Percentiles rank a stretch among this genome's conserved stretches.
These are phyloP conservation scores for Camelina neglecta DNA, from an alignment of 345 rosid genomes.

Conservation along the genomic window DNA sequence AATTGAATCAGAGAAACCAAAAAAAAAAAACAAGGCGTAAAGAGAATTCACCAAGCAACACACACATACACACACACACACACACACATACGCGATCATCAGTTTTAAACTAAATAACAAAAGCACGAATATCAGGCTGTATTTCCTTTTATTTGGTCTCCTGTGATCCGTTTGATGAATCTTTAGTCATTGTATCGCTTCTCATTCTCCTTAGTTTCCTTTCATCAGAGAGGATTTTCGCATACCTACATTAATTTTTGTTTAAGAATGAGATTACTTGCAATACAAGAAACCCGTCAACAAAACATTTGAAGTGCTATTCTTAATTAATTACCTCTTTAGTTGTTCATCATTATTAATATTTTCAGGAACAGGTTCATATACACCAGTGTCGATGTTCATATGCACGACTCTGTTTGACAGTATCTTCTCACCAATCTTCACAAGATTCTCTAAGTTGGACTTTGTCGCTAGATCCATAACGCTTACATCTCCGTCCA, in stretches of 20 bases:
- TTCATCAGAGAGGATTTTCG: slow-evolving; percentile 60
- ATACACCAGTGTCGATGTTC: slow-evolving; percentile 57
- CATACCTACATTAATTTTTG: slow-evolving; percentile 46
- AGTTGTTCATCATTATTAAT: slow-evolving; percentile 64
- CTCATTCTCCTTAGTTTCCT: slow-evolving; percentile 44
- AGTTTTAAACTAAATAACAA: not conserved
- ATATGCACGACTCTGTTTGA: slow-evolving; percentile 48
- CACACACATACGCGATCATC: not conserved
- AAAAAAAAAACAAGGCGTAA: not conserved
- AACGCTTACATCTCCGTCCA: slow-evolving; percentile 52
- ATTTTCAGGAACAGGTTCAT: slow-evolving; percentile 55
- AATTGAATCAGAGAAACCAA: not conserved
- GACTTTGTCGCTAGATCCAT: slow-evolving; percentile 55
- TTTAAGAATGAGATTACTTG: not conserved
- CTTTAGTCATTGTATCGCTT: slow-evolving; percentile 17
- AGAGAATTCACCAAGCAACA: not conserved
- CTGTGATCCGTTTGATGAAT: slow-evolving; percentile 16
- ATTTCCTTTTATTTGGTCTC: not conserved
- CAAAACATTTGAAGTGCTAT: not conserved
- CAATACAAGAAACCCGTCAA: not conserved
- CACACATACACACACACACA: not conserved
- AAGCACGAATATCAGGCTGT: not conserved
- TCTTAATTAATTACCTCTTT: slow-evolving; percentile 51
- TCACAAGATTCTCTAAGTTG: slow-evolving; percentile 58
- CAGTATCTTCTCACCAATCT: slow-evolving; percentile 54